Evolutionary conservation across 352 stramenopile species (phyloP), one percentile per base, ranked within the genome.

Genomic region (Pythium rhizo-oryzae): DNA sequence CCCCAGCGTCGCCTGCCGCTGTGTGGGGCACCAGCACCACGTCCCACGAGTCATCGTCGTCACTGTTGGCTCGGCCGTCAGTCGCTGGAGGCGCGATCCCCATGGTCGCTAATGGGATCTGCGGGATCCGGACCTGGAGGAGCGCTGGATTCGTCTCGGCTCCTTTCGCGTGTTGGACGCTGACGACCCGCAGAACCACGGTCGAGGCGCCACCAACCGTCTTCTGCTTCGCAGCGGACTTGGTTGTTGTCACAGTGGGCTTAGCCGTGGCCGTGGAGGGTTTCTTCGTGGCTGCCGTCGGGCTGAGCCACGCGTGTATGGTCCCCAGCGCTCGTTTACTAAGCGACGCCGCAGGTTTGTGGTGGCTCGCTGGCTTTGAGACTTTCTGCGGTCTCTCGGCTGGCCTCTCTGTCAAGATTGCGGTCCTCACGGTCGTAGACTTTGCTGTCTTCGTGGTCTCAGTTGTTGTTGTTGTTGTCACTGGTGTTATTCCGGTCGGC

Each of bases 21-120:
- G 52, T 23, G 12, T 46, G 44, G 8, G 54, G 54, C 11, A 66
- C 65, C 21, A 69, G 55, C n/a, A 69, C 44, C 13, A 69, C 53
- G 13, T 63, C 54, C 54, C 63, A 69, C n/a, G 57, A 33, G 1
- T 18, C 54, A 15, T 52, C 63, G 54, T 64, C 37, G 33, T 55
- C 54, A 30, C 54, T 35, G 51, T 46, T n/a, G 33, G 19, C 15
- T 19, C n/a, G 2, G 43, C 24, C 43, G 24, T 8, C 15, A 18
- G 37, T 43, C 37, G 11, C 11, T 12, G 8, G 37, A 18, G 37
- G 37, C 37, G 37, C 37, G 4, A 43, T 4, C 2, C 37, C 37
- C 37, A 43, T 43, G 11, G 37, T 43, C 37, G 37, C 37, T 1
- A 18, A 11, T 4, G 37, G 37, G 37, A 11, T 37, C 2, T 19